phyloP scores from a whole-genome alignment of 192 early-diverging fungal genomes.

The Entomortierella lignicola region DNA sequence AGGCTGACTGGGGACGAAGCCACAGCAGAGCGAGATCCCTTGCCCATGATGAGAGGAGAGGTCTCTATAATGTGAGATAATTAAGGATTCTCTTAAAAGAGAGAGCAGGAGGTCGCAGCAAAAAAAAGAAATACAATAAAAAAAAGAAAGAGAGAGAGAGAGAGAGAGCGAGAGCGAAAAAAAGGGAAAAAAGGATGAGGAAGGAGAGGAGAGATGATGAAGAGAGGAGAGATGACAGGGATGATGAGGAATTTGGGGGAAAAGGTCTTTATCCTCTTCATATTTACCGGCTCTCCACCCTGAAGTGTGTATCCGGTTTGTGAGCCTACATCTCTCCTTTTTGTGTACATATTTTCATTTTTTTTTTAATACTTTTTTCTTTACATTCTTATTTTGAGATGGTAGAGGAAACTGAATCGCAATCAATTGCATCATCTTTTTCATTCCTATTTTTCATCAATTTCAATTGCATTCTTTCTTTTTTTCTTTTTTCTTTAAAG shows the following conservation, averaged over 20 bases:
- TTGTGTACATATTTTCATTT: no score
- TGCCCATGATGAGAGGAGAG: conserved; percentile 38
- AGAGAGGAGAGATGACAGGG: not conserved
- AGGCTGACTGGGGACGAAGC: conserved; percentile 35
- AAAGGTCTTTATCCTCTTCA: no score
- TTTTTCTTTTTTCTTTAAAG: no score
- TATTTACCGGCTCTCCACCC: no score
- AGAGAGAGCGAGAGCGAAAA: not conserved
- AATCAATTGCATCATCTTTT: no score
- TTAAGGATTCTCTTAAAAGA: not conserved
- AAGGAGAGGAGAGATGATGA: not conserved
- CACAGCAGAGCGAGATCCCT: conserved; percentile 51
- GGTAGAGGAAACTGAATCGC: no score
- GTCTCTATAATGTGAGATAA: not conserved
- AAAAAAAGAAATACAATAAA: not conserved
- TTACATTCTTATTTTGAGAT: no score
- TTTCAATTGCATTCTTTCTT: no score
- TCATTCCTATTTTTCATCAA: no score
- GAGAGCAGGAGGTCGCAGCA: not conserved
- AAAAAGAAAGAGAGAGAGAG: not conserved
- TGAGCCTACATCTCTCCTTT: not conserved
- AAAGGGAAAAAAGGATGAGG: not conserved
- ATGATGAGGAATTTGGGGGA: not conserved
- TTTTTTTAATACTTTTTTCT: no score
- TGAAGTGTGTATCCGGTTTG: no score